Conservation (phyloP, 805 yeast species). For the Saturnispora bothae region DNA sequence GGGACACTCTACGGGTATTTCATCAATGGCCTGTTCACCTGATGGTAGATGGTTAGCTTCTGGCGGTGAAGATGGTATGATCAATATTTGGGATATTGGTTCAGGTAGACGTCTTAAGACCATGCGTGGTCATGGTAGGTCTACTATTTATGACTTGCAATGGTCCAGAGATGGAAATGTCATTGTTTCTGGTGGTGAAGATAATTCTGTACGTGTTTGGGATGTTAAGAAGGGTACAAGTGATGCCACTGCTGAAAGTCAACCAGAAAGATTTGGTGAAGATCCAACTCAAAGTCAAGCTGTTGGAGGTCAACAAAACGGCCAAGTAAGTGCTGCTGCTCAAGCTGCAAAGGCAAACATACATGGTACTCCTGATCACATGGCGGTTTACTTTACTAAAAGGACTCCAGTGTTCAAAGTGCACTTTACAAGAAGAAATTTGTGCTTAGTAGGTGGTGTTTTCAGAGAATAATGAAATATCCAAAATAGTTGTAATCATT, state of each 20-base stretch:
- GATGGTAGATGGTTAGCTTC: slow-evolving; percentile 91
- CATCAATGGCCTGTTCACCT: slow-evolving; percentile 80
- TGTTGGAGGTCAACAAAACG: slow-evolving; percentile 18
- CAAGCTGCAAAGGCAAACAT: slow-evolving; percentile 50
- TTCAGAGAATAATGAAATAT: slow-evolving; percentile 45
- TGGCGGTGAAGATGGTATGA: slow-evolving; percentile 48
- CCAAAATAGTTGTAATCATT: too few species aligned
- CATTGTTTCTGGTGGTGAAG: slow-evolving; percentile 86
- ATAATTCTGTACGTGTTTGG: slow-evolving; percentile 91
- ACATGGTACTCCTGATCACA: slow-evolving; percentile 49
- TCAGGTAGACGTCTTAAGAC: slow-evolving; percentile 79
- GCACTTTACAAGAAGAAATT: slow-evolving; percentile 80
- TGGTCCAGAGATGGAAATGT: slow-evolving; percentile 85
- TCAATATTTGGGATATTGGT: slow-evolving; percentile 90
- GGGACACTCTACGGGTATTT: slow-evolving; percentile 87
- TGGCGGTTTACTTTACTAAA: slow-evolving; percentile 90
- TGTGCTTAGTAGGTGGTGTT: slow-evolving; percentile 91
- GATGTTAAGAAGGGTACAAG: slow-evolving; percentile 78
- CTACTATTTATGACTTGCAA: slow-evolving; percentile 72
- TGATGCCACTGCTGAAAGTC: slow-evolving; percentile 29
- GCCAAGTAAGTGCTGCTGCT: neutral
- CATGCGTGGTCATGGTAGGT: slow-evolving; percentile 91
- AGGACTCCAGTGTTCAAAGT: slow-evolving; percentile 90
- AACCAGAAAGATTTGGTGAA: slow-evolving; percentile 43
- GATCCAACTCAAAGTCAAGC: slow-evolving; percentile 19